phyloP scores from a whole-genome alignment of 495 filamentous ascomycete genomes.

The Cercophora sp. region DNA sequence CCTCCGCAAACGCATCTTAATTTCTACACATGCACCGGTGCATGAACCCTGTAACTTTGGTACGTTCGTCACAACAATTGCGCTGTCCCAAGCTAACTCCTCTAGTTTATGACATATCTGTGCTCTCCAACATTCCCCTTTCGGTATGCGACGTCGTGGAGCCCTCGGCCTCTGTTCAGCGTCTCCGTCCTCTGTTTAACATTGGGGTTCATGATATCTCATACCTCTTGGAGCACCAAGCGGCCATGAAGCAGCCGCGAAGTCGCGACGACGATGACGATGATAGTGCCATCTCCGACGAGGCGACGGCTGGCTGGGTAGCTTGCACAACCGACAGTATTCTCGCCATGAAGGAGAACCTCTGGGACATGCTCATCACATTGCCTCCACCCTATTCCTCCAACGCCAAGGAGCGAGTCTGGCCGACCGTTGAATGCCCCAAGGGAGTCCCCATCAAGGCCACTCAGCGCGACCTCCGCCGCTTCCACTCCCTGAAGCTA shows the following conservation, averaged over 20 bases:
- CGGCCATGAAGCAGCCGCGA: conserved; percentile 29
- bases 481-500: conserved; percentile 67
- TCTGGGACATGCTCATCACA: conserved; percentile 85
- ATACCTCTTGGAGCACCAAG: conserved; percentile 56
- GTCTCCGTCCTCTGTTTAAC: conserved; percentile 81
- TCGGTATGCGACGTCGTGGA: conserved; percentile 62
- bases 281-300: conserved; percentile 28
- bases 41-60: conserved; percentile 83
- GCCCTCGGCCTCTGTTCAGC: conserved; percentile 52
- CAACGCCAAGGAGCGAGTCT: conserved; percentile 56
- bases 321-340: conserved; percentile 95
- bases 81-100: conserved; percentile 8
- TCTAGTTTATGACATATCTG: conserved; percentile 86
- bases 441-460: conserved; percentile 66
- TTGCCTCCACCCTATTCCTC: conserved; percentile 59
- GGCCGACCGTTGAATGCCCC: conserved; percentile 70
- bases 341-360: conserved; percentile 72
- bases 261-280: conserved; percentile 22
- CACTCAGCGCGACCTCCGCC: conserved; percentile 82
- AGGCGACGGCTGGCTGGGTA: conserved; percentile 69
- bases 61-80: conserved; percentile 33
- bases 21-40: conserved; percentile 80
- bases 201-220: conserved; percentile 91
- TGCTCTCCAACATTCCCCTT: conserved; percentile 73
- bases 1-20: conserved; percentile 79